phyloP scores from a whole-genome alignment of 2,329 filamentous ascomycete species.

The Sodiomyces alkalinus region DNA sequence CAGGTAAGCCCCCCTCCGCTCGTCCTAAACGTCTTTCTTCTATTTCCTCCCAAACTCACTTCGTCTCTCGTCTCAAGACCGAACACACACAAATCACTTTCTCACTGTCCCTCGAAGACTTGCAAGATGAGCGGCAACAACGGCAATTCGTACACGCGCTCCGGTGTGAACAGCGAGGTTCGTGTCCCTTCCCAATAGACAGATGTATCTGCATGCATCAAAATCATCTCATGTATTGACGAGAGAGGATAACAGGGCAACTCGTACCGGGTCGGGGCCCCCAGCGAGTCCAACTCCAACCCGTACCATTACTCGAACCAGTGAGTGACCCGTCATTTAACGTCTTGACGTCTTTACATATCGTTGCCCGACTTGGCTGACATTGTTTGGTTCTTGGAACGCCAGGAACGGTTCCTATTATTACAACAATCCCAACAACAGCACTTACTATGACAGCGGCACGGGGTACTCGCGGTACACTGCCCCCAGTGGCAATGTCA shows the following conservation, averaged over 20 bases:
- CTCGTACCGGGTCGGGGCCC: slow-evolving; percentile 50
- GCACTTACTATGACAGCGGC: slow-evolving; percentile 52
- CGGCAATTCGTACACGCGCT: slow-evolving; percentile 28
- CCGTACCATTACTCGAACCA: slow-evolving; percentile 53
- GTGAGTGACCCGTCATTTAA: slow-evolving; percentile 18
- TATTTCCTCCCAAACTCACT: too few species aligned
- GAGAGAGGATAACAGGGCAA: slow-evolving; percentile 36
- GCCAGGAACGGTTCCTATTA: slow-evolving; percentile 56
- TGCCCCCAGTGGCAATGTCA: slow-evolving; percentile 27
- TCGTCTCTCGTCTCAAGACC: too few species aligned
- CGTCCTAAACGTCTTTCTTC: too few species aligned
- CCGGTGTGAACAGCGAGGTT: slow-evolving; percentile 50
- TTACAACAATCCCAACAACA: slow-evolving; percentile 55
- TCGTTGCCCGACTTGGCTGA: background rate
- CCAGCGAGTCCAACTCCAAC: slow-evolving; percentile 38
- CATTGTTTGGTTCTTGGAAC: too few species aligned
- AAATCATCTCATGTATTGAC: background rate
- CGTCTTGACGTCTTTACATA: background rate
- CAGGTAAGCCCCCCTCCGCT: too few species aligned
- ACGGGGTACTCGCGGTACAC: slow-evolving; percentile 45
- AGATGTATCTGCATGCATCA: too few species aligned
- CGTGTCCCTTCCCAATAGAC: too few species aligned
- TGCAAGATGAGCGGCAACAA: slow-evolving; percentile 9
- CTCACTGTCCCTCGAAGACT: background rate
- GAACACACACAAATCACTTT: background rate